Evolutionary conservation across 345 rosid genomes (phyloP).

Genomic region (Salix caprea): DNA sequence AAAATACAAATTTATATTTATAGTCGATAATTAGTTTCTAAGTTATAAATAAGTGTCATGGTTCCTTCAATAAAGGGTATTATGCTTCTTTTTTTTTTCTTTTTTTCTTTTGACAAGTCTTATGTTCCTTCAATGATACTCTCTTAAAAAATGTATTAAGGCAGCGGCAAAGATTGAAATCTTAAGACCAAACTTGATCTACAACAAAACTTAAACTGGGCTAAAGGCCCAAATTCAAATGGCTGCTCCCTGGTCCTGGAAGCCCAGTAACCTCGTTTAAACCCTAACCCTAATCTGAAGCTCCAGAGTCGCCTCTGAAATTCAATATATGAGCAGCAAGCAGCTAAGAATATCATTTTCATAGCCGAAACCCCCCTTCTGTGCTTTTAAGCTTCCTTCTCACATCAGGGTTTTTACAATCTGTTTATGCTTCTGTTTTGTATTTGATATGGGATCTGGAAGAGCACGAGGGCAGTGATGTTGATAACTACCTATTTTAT

Average conservation of each 20-base stretch:
- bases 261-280: background rate
- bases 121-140: too few species aligned
- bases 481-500: constrained; percentile 52
- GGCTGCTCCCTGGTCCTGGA: background rate
- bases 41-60: too few species aligned
- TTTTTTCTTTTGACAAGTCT: too few species aligned
- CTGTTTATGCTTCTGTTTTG: background rate
- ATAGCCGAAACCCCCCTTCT: background rate
- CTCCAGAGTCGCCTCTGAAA: background rate
- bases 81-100: too few species aligned
- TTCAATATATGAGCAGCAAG: background rate
- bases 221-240: background rate
- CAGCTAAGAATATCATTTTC: background rate
- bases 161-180: background rate
- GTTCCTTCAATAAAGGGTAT: too few species aligned
- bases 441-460: background rate
- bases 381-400: too few species aligned
- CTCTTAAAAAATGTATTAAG: too few species aligned
- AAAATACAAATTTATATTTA: too few species aligned
- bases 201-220: background rate
- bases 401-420: too few species aligned
- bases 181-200: background rate
- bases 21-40: too few species aligned
- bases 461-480: constrained; percentile 35
- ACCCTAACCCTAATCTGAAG: constrained; percentile 21